Evolutionary conservation across 2,329 filamentous ascomycete genomes (phyloP).

Genomic region (Colletotrichum cereale): DNA sequence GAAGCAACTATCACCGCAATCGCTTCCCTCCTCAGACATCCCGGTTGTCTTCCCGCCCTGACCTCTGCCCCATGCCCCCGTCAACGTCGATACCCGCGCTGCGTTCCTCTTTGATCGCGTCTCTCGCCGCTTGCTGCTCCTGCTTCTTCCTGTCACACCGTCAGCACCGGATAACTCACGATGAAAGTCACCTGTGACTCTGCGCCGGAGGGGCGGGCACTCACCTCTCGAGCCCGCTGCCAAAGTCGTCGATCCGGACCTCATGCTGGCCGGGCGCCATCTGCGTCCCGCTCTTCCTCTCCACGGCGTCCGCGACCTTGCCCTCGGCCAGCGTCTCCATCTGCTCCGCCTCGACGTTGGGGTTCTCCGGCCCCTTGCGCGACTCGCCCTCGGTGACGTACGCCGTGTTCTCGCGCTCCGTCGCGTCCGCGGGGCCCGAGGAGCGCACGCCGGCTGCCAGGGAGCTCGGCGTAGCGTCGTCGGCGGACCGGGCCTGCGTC

Average conservation of each 20-base stretch:
- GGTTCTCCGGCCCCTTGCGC: constrained; percentile 36
- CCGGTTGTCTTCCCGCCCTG: constrained; percentile 24
- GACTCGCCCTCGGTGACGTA: neutral
- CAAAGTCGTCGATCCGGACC: constrained; percentile 40
- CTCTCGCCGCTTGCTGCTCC: constrained; percentile 43
- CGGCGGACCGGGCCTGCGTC: constrained; percentile 14
- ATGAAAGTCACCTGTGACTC: no score
- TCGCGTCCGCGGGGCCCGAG: constrained; percentile 41
- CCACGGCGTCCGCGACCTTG: constrained; percentile 45
- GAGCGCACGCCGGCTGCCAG: constrained; percentile 41
- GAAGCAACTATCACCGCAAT: no score
- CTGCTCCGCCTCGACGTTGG: constrained; percentile 45
- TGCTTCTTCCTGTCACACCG: constrained; percentile 41
- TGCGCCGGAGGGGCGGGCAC: neutral
- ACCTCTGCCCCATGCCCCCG: constrained; percentile 33
- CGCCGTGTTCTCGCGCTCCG: constrained; percentile 39
- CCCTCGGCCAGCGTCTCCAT: constrained; percentile 44
- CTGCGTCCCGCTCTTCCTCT: constrained; percentile 44
- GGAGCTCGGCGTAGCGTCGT: constrained; percentile 42
- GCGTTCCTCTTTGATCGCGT: constrained; percentile 41
- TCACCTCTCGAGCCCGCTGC: constrained; percentile 43
- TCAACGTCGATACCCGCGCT: constrained; percentile 42
- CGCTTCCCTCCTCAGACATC: constrained; percentile 12
- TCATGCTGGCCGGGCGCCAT: constrained; percentile 41
- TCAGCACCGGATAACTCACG: constrained; percentile 6